These are phyloP conservation scores for Xylariaceae sp. DNA, from an alignment of 2,329 filamentous ascomycete species.

Conservation along the genomic window DNA sequence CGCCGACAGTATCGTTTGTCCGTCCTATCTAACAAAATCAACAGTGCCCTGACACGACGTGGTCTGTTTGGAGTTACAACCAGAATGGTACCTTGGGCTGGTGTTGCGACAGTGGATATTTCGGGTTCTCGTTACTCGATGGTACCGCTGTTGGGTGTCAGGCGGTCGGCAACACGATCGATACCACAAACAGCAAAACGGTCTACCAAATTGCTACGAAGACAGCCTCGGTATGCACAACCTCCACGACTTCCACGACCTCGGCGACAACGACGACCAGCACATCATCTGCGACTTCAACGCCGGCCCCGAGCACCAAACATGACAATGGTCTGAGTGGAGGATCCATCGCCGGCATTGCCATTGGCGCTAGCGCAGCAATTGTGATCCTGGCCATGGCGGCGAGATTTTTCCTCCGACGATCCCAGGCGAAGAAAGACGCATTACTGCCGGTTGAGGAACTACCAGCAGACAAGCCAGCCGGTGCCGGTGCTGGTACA, in stretches of 20 bases:
- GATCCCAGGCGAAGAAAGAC: no score
- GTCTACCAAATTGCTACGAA: background rate
- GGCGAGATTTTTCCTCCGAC: background rate
- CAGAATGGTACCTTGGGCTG: background rate
- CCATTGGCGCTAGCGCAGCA: background rate
- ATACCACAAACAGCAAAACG: background rate
- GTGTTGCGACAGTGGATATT: background rate
- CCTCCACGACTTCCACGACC: background rate
- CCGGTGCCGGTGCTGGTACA: no score
- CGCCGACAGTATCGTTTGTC: background rate
- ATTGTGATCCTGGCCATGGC: background rate
- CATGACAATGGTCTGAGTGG: background rate
- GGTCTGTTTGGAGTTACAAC: background rate
- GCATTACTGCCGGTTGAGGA: no score
- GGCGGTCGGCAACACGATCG: background rate
- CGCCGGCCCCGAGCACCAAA: background rate
- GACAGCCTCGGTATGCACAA: background rate
- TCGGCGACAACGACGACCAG: background rate
- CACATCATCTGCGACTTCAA: background rate
- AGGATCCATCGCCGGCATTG: background rate
- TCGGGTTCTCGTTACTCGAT: background rate
- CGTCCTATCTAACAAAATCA: background rate
- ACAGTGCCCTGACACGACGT: background rate
- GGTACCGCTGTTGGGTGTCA: background rate
- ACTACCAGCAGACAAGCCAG: no score